A percentile compares a stretch with the other conserved stretches of the same genome.
phyloP scores from a whole-genome alignment of 345 rosid species.

The Erysimum cheiranthoides region DNA sequence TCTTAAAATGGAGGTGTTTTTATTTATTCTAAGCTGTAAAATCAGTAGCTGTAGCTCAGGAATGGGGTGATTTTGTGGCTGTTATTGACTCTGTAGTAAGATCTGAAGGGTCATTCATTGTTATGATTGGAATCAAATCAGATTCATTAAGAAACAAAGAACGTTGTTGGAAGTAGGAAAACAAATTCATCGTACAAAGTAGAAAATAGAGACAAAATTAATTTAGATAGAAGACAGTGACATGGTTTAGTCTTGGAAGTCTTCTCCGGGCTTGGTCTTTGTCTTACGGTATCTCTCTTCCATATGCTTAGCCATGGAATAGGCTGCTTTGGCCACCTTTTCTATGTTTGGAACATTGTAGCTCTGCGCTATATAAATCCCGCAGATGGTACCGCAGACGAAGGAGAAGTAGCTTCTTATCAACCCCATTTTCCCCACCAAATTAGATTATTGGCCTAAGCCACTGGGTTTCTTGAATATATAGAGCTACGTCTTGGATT shows the following conservation, averaged over 20 bases:
- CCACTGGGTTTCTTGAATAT: background rate
- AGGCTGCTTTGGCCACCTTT: conserved; percentile 43
- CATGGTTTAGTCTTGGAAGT: conserved; percentile 17
- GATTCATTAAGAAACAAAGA: background rate
- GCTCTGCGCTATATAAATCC: conserved; percentile 59
- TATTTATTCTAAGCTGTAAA: conserved; percentile 29
- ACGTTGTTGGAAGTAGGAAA: background rate
- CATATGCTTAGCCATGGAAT: conserved; percentile 49
- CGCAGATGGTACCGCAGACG: conserved; percentile 48
- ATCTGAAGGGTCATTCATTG: conserved; percentile 4
- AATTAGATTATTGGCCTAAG: background rate
- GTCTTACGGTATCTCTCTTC: conserved; percentile 55
- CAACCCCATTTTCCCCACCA: conserved; percentile 44
- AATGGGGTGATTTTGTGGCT: conserved; percentile 28
- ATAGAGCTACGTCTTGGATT: background rate
- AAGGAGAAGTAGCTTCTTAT: conserved; percentile 47
- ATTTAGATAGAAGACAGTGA: background rate
- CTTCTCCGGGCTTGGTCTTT: conserved; percentile 8
- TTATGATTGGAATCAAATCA: conserved; percentile 14
- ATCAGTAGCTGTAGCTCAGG: conserved; percentile 34
- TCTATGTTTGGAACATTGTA: conserved; percentile 52
- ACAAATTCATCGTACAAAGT: background rate
- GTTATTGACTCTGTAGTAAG: conserved; percentile 7
- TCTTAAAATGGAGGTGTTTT: background rate
- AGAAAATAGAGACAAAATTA: background rate